Conservation (phyloP, 805 yeast genomes). For the Clavispora asparagi region DNA sequence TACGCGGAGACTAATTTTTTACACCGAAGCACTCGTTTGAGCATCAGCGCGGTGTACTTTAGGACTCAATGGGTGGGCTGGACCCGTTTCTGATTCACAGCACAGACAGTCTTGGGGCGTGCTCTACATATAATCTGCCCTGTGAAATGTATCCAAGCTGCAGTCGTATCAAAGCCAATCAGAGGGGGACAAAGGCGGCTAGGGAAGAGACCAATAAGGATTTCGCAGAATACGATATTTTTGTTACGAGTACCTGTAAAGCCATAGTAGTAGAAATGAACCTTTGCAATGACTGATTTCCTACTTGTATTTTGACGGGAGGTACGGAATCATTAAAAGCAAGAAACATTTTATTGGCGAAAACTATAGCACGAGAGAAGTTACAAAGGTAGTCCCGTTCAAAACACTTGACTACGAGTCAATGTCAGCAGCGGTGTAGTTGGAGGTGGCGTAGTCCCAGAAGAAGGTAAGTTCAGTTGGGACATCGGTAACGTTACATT, state of each 20-base stretch:
- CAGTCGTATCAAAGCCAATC: neutral
- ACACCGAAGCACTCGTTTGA: neutral
- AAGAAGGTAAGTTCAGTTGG: slow-evolving; percentile 32
- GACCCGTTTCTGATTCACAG: neutral
- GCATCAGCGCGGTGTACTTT: neutral
- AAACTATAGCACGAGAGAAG: neutral
- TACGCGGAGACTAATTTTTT: slow-evolving; percentile 54
- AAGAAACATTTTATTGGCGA: neutral
- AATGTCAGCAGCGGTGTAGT: slow-evolving; percentile 21
- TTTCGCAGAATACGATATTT: neutral
- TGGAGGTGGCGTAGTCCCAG: slow-evolving; percentile 32
- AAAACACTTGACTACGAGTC: slow-evolving; percentile 1
- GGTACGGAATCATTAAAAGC: neutral
- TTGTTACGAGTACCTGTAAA: neutral
- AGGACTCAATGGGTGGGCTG: neutral
- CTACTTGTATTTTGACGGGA: too few relatives aligned
- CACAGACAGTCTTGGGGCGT: neutral
- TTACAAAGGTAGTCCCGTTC: neutral
- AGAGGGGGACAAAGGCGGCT: neutral
- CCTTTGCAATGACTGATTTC: too few relatives aligned
- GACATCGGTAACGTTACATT: slow-evolving; percentile 20
- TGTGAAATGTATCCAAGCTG: neutral
- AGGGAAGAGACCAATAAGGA: neutral
- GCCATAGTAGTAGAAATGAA: neutral
- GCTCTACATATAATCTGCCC: neutral